These are phyloP conservation scores for Geranium brycei DNA, from an alignment of 345 rosid species.

Conservation along the genomic window DNA sequence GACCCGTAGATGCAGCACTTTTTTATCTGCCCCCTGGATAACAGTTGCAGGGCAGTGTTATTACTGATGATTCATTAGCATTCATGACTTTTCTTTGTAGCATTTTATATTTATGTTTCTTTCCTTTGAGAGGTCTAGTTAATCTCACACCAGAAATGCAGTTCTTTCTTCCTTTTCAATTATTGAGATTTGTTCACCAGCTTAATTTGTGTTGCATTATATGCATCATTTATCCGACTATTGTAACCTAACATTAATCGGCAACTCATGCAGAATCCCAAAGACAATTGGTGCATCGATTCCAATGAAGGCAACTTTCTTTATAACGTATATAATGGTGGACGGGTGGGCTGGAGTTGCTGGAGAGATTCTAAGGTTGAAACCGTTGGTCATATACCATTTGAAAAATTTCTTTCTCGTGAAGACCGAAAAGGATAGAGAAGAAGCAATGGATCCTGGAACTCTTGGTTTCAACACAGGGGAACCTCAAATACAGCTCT, in stretches of 20 bases:
- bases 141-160: too few relatives aligned
- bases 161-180: too few relatives aligned
- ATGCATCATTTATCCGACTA: background rate
- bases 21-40: too few relatives aligned
- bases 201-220: background rate
- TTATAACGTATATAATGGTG: constrained; percentile 87
- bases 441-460: constrained; percentile 98
- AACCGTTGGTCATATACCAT: constrained; percentile 70
- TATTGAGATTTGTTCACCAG: too few relatives aligned
- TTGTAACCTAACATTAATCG: background rate
- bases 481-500: constrained; percentile 91
- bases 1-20: too few relatives aligned
- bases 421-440: constrained; percentile 85
- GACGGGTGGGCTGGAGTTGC: constrained; percentile 99
- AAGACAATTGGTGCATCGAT: constrained; percentile 75
- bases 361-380: constrained; percentile 73
- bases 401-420: constrained; percentile 68
- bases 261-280: constrained; percentile 53
- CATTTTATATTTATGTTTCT: too few relatives aligned
- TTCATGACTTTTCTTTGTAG: too few relatives aligned
- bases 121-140: too few relatives aligned
- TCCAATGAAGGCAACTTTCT: constrained; percentile 97
- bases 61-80: too few relatives aligned
- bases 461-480: constrained; percentile 78
- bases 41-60: too few relatives aligned